Evolutionary conservation across 164 flowering plant genomes (phyloP).

Genomic region (Houttuynia cordata): DNA sequence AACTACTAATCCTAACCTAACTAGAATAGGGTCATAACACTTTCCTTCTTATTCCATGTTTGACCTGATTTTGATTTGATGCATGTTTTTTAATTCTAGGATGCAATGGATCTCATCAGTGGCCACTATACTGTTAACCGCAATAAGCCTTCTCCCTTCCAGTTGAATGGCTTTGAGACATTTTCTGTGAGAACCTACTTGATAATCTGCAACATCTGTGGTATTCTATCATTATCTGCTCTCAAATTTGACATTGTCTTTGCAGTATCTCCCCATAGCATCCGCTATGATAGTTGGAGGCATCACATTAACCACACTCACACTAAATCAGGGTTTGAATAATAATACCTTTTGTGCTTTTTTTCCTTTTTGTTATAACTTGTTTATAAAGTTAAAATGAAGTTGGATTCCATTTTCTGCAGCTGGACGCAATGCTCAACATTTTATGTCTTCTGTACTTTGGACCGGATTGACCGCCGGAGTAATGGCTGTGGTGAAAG

Average conservation of each 20-base stretch:
- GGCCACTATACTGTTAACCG: conserved; percentile 60
- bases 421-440: conserved; percentile 69
- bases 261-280: conserved; percentile 88
- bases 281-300: conserved; percentile 81
- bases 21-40: no score
- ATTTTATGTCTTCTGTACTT: conserved; percentile 41
- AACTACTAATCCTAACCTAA: no score
- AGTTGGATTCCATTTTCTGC: conserved; percentile 1
- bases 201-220: not conserved
- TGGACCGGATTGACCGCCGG: conserved; percentile 89
- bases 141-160: conserved; percentile 62
- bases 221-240: not conserved
- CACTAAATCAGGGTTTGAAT: conserved; percentile 63
- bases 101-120: conserved; percentile 88
- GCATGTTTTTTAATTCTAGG: conserved; percentile 25
- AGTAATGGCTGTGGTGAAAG: conserved; percentile 62
- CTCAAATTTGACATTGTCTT: not conserved
- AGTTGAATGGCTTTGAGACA: conserved; percentile 63
- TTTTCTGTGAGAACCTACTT: conserved; percentile 43
- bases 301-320: conserved; percentile 63
- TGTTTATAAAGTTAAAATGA: not conserved
- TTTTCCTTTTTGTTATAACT: not conserved
- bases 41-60: not conserved
- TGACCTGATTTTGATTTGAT: not conserved
- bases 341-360: not conserved